Conservation (phyloP, 202 grass and related monocot genomes). For the Zizania palustris region DNA sequence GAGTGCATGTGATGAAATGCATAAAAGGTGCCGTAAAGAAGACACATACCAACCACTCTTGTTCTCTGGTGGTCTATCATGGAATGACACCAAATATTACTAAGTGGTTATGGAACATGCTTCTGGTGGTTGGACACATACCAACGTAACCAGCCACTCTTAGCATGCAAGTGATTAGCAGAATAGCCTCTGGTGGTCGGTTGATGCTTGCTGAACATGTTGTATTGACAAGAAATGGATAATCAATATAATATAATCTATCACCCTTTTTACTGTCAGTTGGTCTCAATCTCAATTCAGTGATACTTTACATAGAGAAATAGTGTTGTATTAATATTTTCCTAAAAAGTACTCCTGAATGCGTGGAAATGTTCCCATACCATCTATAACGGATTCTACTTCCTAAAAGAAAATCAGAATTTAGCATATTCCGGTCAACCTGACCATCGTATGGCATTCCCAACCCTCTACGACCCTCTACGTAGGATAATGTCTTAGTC, state of each 20-base stretch:
- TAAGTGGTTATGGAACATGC: slow-evolving; percentile 27
- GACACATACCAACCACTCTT: slow-evolving; percentile 16
- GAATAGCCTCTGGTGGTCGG: neutral
- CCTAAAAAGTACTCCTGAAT: neutral
- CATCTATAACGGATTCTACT: neutral
- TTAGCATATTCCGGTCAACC: neutral
- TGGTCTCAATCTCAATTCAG: neutral
- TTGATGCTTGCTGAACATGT: neutral
- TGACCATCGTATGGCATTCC: too few relatives aligned
- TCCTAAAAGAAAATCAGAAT: slow-evolving; percentile 10
- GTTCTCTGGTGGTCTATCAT: slow-evolving; percentile 8
- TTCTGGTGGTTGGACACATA: neutral
- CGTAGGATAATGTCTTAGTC: too few relatives aligned
- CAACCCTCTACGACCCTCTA: too few relatives aligned
- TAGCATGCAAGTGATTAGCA: slow-evolving; percentile 14
- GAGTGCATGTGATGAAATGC: slow-evolving; percentile 3
- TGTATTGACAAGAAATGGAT: slow-evolving; percentile 20
- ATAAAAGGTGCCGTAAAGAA: slow-evolving; percentile 5
- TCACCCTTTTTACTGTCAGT: slow-evolving; percentile 3
- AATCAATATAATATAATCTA: neutral
- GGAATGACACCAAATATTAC: slow-evolving; percentile 38
- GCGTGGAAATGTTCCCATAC: neutral
- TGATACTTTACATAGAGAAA: neutral
- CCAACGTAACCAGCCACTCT: too few relatives aligned
- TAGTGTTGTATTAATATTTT: neutral